Base-by-base conservation (phyloP, 108 stramenopile genomes). In the Nannochloropsis gaditana region DNA sequence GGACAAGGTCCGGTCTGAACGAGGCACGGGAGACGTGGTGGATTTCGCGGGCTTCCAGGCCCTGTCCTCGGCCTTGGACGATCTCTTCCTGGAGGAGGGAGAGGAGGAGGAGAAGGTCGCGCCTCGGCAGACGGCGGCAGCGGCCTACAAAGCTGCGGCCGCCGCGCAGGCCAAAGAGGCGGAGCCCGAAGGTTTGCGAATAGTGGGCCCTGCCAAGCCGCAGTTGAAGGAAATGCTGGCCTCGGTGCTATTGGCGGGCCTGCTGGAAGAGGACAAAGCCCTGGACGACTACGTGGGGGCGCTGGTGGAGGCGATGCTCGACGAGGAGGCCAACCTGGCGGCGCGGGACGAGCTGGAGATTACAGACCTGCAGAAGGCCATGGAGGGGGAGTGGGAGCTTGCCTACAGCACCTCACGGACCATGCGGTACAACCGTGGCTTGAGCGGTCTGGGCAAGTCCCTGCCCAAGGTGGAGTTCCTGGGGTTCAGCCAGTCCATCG, bases 281-380 rank as follows among this genome's bases (percentile, higher is more conserved):
- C 15, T n/a, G n/a, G 59, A 73, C n/a, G 59, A 73, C 2, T 73
- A 73, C n/a, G 59, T 73, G 59, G 59, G 19, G 6, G 59, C 59
- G 59, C n/a, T 73, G 59, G 59, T 73, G 6, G 59, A 3, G 59
- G 59, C 59, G 19, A 73, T 73, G 59, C 15, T 73, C 15, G 59
- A 73, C 4, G 59, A 73, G 2, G 59, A 73, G 19, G 59, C 59
- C 2, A 73, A 73, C 59, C n/a, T 73, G 59, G 59, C 59, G 4
- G 59, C n/a, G 6, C 59, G n/a, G 59, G 59, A 73, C 59, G 59
- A 73, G 59, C n/a, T 73, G 59, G 59, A 73, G 59, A 73, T 73
- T 5, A 2, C 59, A 6, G 59, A 73, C 19, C n/a, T 73, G 59
- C 59, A 73, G 59, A 73, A 73, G 59, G 59, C 59, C 19, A 73